Evolutionary conservation across 768 basidiomycete genomes (phyloP), one percentile per base, ranked within the genome.

Genomic region (Lepiota venenata): DNA sequence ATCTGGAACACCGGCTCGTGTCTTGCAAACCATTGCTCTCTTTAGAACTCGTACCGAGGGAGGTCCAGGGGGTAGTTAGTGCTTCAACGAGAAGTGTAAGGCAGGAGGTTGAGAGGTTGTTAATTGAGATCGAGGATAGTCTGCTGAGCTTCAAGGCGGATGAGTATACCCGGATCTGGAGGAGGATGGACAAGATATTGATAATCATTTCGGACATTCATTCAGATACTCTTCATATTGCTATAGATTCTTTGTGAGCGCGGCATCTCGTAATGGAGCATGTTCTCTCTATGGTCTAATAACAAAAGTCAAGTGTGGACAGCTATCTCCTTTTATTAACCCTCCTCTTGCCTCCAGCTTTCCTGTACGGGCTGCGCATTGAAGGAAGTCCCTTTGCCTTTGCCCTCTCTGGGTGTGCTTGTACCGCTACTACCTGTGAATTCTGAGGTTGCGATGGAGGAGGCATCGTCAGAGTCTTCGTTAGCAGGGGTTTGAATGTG

Each of bases 331-430:
- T 80, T 67, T 69, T 78, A 16, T 76, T 72, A 6, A 69, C 75
- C 58, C 86, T 79, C 64, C 87, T 77, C 64, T 80, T 83, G 10
- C 85, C 85, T 0, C 84, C 87, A 6, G 80, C 78, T 62, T 77
- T 86, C 42, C 69, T 66, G n/a, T 18, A 78, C 73, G 10, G 80
- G 75, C 4, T 64, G 47, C 69, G 68, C 18, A 21, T 53, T 60
- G 27, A 49, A 20, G 11, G 47, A 35, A 10, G 63, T 64, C 35
- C 61, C 62, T 56, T 66, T 69, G 5, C 61, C 66, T 11, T 61
- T 69, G 42, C 62, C 68, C 40, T 69, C 67, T 55, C 59, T 70
- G 37, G 74, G 71, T 10, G 72, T 77, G 25, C 65, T 68, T 9
- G 67, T 67, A 6, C 74, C 78, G 52, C 74, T 75, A 22, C 67